Evolutionary conservation across 768 basidiomycete species (phyloP).

Genomic region (Holtermanniella nyarrowii): DNA sequence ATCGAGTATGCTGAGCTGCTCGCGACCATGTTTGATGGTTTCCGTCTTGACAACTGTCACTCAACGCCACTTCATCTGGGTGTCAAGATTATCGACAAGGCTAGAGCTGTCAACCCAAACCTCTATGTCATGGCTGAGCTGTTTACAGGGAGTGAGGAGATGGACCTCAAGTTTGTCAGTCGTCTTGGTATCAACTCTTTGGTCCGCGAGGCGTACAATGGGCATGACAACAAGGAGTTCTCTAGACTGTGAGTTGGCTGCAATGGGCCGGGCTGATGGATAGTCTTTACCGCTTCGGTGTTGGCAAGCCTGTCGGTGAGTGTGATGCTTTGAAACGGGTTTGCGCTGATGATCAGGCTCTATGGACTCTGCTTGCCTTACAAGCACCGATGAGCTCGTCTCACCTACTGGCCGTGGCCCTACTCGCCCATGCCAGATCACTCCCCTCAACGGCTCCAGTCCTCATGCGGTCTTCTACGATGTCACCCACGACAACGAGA

Average conservation of each 20-base stretch:
- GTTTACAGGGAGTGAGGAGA: slow-evolving; percentile 91
- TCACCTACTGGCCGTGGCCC: slow-evolving; percentile 77
- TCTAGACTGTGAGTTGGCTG: slow-evolving; percentile 52
- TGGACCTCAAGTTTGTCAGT: slow-evolving; percentile 82
- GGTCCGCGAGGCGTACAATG: slow-evolving; percentile 87
- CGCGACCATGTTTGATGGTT: slow-evolving; percentile 80
- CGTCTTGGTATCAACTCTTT: slow-evolving; percentile 86
- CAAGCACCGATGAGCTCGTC: slow-evolving; percentile 61
- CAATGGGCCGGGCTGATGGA: slow-evolving; percentile 3
- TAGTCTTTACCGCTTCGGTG: slow-evolving; percentile 69
- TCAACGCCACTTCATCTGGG: slow-evolving; percentile 96
- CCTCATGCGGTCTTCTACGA: slow-evolving; percentile 95
- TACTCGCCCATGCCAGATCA: slow-evolving; percentile 60
- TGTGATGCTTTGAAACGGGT: slow-evolving; percentile 4
- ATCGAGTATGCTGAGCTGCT: slow-evolving; percentile 68
- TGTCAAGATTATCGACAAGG: slow-evolving; percentile 83
- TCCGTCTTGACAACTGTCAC: slow-evolving; percentile 97
- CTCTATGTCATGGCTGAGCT: slow-evolving; percentile 96
- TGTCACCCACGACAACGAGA: slow-evolving; percentile 94
- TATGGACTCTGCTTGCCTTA: slow-evolving; percentile 82
- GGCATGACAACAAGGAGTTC: slow-evolving; percentile 70
- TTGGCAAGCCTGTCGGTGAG: slow-evolving; percentile 84
- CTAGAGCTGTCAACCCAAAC: slow-evolving; percentile 75
- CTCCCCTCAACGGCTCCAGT: slow-evolving; percentile 67
- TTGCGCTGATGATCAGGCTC: slow-evolving; percentile 51